Conservation (phyloP, 1,284 basidiomycete genomes). For the Irpex rosettiformis region DNA sequence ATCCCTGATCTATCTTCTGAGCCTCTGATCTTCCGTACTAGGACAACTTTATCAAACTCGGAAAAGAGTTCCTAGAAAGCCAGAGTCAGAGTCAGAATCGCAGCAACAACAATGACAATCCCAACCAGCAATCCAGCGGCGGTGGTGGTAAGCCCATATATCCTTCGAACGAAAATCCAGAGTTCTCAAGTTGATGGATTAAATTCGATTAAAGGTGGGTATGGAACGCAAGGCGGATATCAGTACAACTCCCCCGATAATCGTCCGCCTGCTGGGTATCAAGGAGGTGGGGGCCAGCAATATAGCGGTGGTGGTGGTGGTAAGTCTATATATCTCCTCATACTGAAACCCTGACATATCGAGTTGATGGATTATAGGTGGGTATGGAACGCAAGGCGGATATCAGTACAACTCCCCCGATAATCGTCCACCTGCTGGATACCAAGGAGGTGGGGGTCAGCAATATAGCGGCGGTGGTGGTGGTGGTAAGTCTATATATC, state of each 20-base stretch:
- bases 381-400: constrained; percentile 51
- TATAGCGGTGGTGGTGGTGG: too few relatives aligned
- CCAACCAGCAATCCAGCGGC: constrained; percentile 5
- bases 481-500: too few relatives aligned
- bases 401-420: constrained; percentile 56
- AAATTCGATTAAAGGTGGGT: not conserved
- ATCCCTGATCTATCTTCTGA: not conserved
- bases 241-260: constrained; percentile 54
- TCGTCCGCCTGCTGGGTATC: constrained; percentile 14
- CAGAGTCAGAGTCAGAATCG: constrained; percentile 40
- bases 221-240: constrained; percentile 54
- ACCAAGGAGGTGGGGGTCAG: constrained; percentile 6
- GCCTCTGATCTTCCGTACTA: constrained; percentile 21
- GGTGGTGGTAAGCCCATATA: constrained; percentile 12
- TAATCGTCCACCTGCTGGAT: constrained; percentile 19
- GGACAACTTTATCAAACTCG: constrained; percentile 66
- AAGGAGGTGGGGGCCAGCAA: constrained; percentile 5
- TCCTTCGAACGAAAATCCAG: too few relatives aligned
- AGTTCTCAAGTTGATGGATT: too few relatives aligned
- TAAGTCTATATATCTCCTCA: too few relatives aligned
- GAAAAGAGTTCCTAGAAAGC: constrained; percentile 57
- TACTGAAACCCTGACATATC: too few relatives aligned
- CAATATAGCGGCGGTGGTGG: too few relatives aligned
- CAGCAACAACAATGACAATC: constrained; percentile 11
- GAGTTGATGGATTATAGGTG: too few relatives aligned